Percentiles rank a stretch among this genome's conserved stretches.
Evolutionary conservation across 352 stramenopile species (phyloP).

Genomic region (Phytophthora capsici): DNA sequence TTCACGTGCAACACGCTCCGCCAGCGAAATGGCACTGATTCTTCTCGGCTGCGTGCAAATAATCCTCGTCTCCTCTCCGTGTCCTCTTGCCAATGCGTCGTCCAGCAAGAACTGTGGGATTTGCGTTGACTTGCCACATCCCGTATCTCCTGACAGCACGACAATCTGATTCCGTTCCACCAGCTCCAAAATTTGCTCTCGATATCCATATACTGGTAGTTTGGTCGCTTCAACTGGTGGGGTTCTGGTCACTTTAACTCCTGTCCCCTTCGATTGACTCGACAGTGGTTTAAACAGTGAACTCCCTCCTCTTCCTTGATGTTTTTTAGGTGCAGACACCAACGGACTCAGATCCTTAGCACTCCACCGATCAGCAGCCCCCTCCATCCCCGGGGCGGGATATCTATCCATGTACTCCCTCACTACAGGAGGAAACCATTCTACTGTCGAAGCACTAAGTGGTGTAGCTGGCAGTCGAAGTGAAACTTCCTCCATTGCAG

Average conservation of each 20-base stretch:
- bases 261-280: background rate
- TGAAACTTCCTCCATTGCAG: conserved; percentile 75
- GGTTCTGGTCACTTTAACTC: conserved; percentile 24
- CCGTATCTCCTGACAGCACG: conserved; percentile 94
- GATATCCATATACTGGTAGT: conserved; percentile 68
- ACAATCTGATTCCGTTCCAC: conserved; percentile 87
- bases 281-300: conserved; percentile 56
- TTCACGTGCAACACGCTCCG: conserved; percentile 88
- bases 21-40: conserved; percentile 92
- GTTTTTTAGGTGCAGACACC: conserved; percentile 13
- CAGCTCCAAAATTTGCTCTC: conserved; percentile 68
- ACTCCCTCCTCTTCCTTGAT: conserved; percentile 17
- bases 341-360: conserved; percentile 24
- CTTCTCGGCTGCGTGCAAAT: conserved; percentile 94
- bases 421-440: conserved; percentile 55
- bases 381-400: conserved; percentile 20
- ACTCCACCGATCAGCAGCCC: conserved; percentile 39
- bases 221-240: conserved; percentile 30
- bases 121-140: conserved; percentile 94
- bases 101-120: conserved; percentile 95
- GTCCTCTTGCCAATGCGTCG: conserved; percentile 70
- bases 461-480: conserved; percentile 49
- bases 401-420: conserved; percentile 55
- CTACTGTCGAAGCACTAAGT: conserved; percentile 36
- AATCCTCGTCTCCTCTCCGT: conserved; percentile 70